These are phyloP conservation scores for Zychaea mexicana DNA, from an alignment of 371 early-diverging fungal genomes.

Conservation along the genomic window DNA sequence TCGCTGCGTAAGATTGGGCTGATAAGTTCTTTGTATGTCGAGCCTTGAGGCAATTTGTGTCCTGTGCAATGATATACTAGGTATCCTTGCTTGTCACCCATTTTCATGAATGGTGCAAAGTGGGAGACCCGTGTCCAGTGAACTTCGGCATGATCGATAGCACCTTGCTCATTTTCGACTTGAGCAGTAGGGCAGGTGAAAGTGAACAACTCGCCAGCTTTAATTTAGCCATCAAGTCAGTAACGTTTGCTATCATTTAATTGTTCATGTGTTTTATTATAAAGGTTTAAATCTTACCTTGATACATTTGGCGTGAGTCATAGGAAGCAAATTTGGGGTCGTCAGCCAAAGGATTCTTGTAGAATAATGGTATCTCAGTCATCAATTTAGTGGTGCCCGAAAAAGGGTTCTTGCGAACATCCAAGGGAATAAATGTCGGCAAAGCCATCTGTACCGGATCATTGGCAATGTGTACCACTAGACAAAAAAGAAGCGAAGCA, in stretches of 20 bases:
- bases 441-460: constrained; percentile 44
- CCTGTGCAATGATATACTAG: constrained; percentile 39
- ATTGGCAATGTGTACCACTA: constrained; percentile 44
- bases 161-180: constrained; percentile 8
- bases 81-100: constrained; percentile 31
- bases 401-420: constrained; percentile 22
- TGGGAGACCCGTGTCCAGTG: constrained; percentile 37
- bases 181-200: constrained; percentile 28
- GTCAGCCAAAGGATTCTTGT: constrained; percentile 33
- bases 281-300: constrained; percentile 16
- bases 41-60: constrained; percentile 28
- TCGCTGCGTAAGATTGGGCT: constrained; percentile 22
- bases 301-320: constrained; percentile 35
- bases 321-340: constrained; percentile 31
- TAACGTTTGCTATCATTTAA: too few species aligned
- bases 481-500: too few species aligned
- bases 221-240: too few species aligned
- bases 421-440: constrained; percentile 26
- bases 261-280: background rate
- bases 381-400: constrained; percentile 17
- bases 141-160: constrained; percentile 31
- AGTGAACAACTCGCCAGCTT: constrained; percentile 43
- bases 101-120: constrained; percentile 44
- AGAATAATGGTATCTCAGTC: constrained; percentile 40
- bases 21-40: constrained; percentile 24